Base-by-base conservation (phyloP, 164 flowering plant genomes). In the Kingdonia uniflora region DNA sequence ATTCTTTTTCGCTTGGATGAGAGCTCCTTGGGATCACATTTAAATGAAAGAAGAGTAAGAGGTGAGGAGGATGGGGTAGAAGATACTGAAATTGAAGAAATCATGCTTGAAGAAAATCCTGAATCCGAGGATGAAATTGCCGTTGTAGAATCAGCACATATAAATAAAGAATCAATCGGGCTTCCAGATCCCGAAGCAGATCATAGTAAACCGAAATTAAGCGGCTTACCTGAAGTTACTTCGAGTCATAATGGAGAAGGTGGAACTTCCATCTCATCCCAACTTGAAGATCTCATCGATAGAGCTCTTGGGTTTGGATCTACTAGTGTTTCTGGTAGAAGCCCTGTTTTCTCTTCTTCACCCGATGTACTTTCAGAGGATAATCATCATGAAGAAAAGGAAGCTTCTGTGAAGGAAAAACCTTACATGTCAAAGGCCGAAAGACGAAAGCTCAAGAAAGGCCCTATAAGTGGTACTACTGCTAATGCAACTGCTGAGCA, bases 1-100 rank as follows among this genome's bases (percentile, higher is more conserved):
- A 52, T 91, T 58, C 65, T 91, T 41, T 91, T 91, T 69, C 94
- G 98, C 52, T 76, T 91, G 76, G 98, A 91, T 67, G 98, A 91
- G 65, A 80, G 84, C 75, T 91, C 98, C 39, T 77, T 91, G 73
- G 98, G 96, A 23, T 74, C 85, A 39, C 98, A 91, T 78, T 75
- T 91, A 64, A 85, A 87, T 78, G 98, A 91, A 71, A 84, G 98
- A 57, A 80, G 91, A 69, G 80, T 87, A 26, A 82, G 88, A 68
- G 98, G 98, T 42, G 98, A 91, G 71, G 98, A 87, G 57, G 98
- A 87, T 55, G 88, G 73, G 23, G 19, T 54, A 17, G 55, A 72
- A 69, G 82, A 77, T 56, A 48, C 0, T 19, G 49, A 17, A 11
- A 38, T 51, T 50, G 83, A 70, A 67, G 80, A 76, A 62, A 64